These are phyloP conservation scores for Cucurbita argyrosperma DNA, from an alignment of 306 rosid species.

Conservation along the genomic window DNA sequence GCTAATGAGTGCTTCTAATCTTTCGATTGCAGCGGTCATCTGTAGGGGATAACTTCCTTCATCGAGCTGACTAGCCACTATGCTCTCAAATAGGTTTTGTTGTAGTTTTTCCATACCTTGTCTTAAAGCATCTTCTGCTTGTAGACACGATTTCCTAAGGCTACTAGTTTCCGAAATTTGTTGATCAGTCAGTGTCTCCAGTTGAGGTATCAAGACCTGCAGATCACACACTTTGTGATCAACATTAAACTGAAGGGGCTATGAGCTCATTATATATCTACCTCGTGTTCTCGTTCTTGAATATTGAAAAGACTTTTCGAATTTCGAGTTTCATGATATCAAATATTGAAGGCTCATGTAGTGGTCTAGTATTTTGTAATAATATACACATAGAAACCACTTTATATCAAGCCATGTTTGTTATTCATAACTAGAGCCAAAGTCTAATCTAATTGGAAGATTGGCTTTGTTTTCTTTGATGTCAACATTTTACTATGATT, in stretches of 20 bases:
- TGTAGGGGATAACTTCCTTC: slow-evolving; percentile 40
- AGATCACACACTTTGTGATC: slow-evolving; percentile 8
- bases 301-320: neutral
- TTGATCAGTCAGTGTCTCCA: slow-evolving; percentile 50
- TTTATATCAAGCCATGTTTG: neutral
- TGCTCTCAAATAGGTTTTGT: slow-evolving; percentile 36
- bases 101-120: slow-evolving; percentile 86
- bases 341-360: neutral
- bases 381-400: neutral
- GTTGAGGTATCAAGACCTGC: slow-evolving; percentile 66
- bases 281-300: neutral
- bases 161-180: slow-evolving; percentile 33
- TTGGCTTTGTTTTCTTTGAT: neutral
- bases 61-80: slow-evolving; percentile 36
- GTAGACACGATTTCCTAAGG: slow-evolving; percentile 68
- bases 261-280: neutral
- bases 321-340: neutral
- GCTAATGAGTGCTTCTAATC: slow-evolving; percentile 48
- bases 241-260: neutral
- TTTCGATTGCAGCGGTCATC: slow-evolving; percentile 59
- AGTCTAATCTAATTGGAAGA: neutral
- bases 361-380: neutral
- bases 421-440: neutral
- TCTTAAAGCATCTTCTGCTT: slow-evolving; percentile 88
- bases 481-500: neutral